Evolutionary conservation across 2,329 filamentous ascomycete species (phyloP).

Genomic region (Elsinoe ampelina): DNA sequence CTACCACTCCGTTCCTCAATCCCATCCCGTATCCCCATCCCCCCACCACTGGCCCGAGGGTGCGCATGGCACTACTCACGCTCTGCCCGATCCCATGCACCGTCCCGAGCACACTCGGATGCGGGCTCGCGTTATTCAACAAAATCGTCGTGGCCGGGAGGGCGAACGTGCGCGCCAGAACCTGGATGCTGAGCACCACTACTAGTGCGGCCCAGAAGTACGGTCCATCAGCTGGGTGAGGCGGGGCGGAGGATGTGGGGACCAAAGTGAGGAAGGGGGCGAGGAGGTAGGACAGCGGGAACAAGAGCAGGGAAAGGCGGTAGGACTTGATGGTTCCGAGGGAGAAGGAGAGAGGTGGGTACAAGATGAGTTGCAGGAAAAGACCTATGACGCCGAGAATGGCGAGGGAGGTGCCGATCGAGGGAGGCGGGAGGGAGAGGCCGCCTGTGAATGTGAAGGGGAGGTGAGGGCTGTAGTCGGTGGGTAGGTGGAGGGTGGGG

Average conservation of each 20-base stretch:
- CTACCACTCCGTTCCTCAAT: slow-evolving; percentile 44
- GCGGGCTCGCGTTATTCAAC: slow-evolving; percentile 51
- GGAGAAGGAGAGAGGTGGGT: slow-evolving; percentile 33
- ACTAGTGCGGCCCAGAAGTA: slow-evolving; percentile 37
- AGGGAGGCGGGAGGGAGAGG: slow-evolving; percentile 37
- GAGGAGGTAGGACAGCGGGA: slow-evolving; percentile 37
- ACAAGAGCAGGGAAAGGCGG: slow-evolving; percentile 34
- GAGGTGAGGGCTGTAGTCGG: slow-evolving; percentile 29
- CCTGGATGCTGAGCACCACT: slow-evolving; percentile 35
- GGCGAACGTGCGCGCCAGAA: slow-evolving; percentile 41
- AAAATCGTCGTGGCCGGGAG: slow-evolving; percentile 51
- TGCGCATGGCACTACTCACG: slow-evolving; percentile 44
- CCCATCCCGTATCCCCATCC: slow-evolving; percentile 46
- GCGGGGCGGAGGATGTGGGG: slow-evolving; percentile 31
- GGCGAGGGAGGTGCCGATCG: slow-evolving; percentile 39
- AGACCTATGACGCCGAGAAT: slow-evolving; percentile 42
- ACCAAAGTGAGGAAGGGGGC: slow-evolving; percentile 36
- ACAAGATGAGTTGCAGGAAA: slow-evolving; percentile 37
- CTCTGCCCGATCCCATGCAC: slow-evolving; percentile 52
- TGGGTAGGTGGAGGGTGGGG: slow-evolving; percentile 31
- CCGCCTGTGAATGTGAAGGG: slow-evolving; percentile 41
- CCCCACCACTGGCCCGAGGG: slow-evolving; percentile 45
- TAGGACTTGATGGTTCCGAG: slow-evolving; percentile 36
- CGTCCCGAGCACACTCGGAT: slow-evolving; percentile 47
- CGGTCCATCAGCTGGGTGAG: slow-evolving; percentile 31